phyloP scores from a whole-genome alignment of 2,329 filamentous ascomycete genomes.

The Ramichloridium luteum region DNA sequence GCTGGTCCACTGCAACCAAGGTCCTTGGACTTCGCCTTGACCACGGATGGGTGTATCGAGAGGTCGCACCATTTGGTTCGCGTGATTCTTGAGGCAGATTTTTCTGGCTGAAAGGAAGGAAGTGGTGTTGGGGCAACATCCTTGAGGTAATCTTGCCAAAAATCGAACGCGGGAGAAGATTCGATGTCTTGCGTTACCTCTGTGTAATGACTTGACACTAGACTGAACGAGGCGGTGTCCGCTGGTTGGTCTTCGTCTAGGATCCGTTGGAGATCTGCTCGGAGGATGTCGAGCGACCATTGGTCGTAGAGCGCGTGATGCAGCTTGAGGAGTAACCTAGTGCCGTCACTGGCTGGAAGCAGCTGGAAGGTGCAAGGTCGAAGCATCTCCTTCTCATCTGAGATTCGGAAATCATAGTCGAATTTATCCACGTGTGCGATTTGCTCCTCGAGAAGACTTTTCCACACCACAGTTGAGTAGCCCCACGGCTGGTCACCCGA shows the following conservation, averaged over 20 bases:
- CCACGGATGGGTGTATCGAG: slow-evolving; percentile 3
- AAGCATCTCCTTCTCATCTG: slow-evolving; percentile 31
- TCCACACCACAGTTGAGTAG: slow-evolving; percentile 56
- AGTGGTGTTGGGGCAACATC: slow-evolving; percentile 43
- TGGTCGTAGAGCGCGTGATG: slow-evolving; percentile 86
- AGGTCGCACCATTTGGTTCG: slow-evolving; percentile 15
- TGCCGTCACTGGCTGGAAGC: slow-evolving; percentile 10
- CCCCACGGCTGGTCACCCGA: slow-evolving; percentile 31
- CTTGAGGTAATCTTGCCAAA: slow-evolving; percentile 58
- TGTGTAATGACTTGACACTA: slow-evolving; percentile 43
- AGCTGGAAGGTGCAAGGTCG: slow-evolving; percentile 54
- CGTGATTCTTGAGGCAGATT: slow-evolving; percentile 9
- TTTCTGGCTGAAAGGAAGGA: slow-evolving; percentile 44
- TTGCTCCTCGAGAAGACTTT: slow-evolving; percentile 25
- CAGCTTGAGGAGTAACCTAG: slow-evolving; percentile 42
- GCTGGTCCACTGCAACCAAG: slow-evolving; percentile 50
- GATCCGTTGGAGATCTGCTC: slow-evolving; percentile 52
- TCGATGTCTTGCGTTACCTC: slow-evolving; percentile 10
- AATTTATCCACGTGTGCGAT: slow-evolving; percentile 18
- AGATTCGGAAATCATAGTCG: slow-evolving; percentile 11
- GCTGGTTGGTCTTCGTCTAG: slow-evolving; percentile 26
- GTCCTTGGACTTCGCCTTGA: slow-evolving; percentile 7
- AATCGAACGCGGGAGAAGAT: slow-evolving; percentile 39
- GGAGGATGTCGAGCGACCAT: slow-evolving; percentile 68
- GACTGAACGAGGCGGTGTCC: slow-evolving; percentile 46